A percentile compares a stretch with the other conserved stretches of the same genome.
These are phyloP conservation scores for Clonostachys solani DNA, from an alignment of 2,329 filamentous ascomycete species.

Conservation along the genomic window DNA sequence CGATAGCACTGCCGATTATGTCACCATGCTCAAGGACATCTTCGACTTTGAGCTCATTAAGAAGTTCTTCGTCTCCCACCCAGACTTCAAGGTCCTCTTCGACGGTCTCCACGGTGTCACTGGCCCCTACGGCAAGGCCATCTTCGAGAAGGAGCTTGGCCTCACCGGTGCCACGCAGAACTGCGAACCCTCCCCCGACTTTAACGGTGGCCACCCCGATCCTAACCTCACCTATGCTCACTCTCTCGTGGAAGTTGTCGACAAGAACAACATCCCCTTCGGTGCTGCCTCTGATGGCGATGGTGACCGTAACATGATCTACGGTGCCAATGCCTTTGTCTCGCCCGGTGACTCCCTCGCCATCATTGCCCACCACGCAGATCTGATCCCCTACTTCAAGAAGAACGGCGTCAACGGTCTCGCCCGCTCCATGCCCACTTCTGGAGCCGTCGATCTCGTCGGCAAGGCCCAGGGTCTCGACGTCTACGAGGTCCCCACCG, in stretches of 20 bases:
- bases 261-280: conserved; percentile 89
- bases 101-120: conserved; percentile 94
- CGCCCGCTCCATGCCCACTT: conserved; percentile 96
- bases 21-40: conserved; percentile 94
- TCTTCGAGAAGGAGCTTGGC: conserved; percentile 92
- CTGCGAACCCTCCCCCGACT: conserved; percentile 88
- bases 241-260: conserved; percentile 88
- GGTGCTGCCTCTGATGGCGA: conserved; percentile 96
- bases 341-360: conserved; percentile 96
- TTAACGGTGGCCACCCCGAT: conserved; percentile 95
- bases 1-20: conserved; percentile 88
- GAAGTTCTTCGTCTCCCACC: conserved; percentile 81
- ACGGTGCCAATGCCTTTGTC: conserved; percentile 93
- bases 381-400: conserved; percentile 97
- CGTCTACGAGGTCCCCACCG: conserved; percentile 95
- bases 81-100: conserved; percentile 95
- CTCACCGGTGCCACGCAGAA: conserved; percentile 79
- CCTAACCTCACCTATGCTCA: conserved; percentile 97
- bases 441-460: conserved; percentile 90
- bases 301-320: conserved; percentile 99
- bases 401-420: conserved; percentile 94
- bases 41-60: conserved; percentile 97
- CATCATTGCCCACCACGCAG: conserved; percentile 95
- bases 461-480: conserved; percentile 89
- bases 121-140: conserved; percentile 88